Evolutionary conservation across 306 rosid species (phyloP).

Genomic region (Quercus suber): DNA sequence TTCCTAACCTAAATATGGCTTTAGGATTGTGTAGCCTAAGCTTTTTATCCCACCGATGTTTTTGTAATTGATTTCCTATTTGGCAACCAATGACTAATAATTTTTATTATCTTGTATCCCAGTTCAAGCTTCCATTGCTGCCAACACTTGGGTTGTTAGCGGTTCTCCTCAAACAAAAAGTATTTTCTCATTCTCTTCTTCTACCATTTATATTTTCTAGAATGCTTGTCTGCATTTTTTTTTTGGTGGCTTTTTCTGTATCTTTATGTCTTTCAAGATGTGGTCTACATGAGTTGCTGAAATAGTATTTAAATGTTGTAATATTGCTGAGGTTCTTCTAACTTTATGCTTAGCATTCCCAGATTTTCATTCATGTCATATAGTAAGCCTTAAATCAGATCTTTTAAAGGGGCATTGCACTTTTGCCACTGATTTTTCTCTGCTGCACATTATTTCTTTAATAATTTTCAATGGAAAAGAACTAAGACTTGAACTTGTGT

Average conservation of each 20-base stretch:
- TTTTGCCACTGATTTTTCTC: not conserved
- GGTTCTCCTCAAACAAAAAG: slow-evolving; percentile 97
- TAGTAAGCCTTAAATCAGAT: not conserved
- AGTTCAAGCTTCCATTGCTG: slow-evolving; percentile 99
- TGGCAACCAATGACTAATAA: not conserved
- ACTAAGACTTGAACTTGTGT: slow-evolving; percentile 7
- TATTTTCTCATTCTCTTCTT: slow-evolving; percentile 19
- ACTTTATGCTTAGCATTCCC: not conserved
- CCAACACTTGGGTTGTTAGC: slow-evolving; percentile 98
- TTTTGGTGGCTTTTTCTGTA: no score
- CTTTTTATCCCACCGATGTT: not conserved
- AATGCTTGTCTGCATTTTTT: no score
- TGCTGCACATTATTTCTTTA: not conserved
- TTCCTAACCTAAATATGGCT: not conserved
- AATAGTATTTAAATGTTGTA: not conserved
- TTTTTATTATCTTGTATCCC: slow-evolving; percentile 17
- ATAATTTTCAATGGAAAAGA: not conserved
- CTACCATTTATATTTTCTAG: not conserved
- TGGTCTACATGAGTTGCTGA: not conserved
- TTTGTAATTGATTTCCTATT: not conserved
- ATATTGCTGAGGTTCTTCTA: not conserved
- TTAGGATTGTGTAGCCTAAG: not conserved
- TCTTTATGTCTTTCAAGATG: not conserved
- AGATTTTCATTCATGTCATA: not conserved
- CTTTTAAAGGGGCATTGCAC: not conserved